phyloP scores from a whole-genome alignment of 306 rosid genomes.

The Trifolium dubium region DNA sequence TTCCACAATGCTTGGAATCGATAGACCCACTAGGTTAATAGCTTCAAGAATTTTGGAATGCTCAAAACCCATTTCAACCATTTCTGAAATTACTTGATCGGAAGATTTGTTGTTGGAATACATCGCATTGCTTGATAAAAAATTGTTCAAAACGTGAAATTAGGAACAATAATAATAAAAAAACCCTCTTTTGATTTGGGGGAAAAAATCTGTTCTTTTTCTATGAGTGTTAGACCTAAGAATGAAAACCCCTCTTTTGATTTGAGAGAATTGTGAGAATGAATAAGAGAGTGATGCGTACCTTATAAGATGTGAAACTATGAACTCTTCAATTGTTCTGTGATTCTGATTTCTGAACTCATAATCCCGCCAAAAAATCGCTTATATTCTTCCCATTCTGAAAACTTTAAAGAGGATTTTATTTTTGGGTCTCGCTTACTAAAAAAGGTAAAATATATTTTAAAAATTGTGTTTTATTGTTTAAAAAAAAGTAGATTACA shows the following conservation, averaged over 20 bases:
- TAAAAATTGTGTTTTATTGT: too few relatives aligned
- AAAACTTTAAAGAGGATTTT: too few relatives aligned
- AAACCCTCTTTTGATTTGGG: conserved; percentile 8
- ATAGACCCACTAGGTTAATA: conserved; percentile 58
- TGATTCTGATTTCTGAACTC: neutral
- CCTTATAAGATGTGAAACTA: neutral
- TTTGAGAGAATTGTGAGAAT: neutral
- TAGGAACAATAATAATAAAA: neutral
- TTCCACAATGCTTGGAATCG: conserved; percentile 53
- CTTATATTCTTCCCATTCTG: neutral
- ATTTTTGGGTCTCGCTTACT: too few relatives aligned
- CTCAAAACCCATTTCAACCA: conserved; percentile 76
- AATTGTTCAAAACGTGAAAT: neutral
- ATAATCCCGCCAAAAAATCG: conserved; percentile 39
- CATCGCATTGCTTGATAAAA: conserved; percentile 41
- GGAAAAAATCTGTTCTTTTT: neutral
- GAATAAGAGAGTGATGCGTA: conserved; percentile 5
- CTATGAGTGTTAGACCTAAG: neutral
- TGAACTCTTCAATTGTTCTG: neutral
- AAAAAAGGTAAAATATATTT: too few relatives aligned
- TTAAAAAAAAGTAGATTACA: too few relatives aligned
- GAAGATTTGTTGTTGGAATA: conserved; percentile 41
- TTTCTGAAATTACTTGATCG: conserved; percentile 53
- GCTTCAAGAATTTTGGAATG: conserved; percentile 50
- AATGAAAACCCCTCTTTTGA: too few relatives aligned